Percentiles rank a stretch among this genome's conserved stretches.
These are phyloP conservation scores for Cytospora leucostoma DNA, from an alignment of 2,329 filamentous ascomycete species.

Conservation along the genomic window DNA sequence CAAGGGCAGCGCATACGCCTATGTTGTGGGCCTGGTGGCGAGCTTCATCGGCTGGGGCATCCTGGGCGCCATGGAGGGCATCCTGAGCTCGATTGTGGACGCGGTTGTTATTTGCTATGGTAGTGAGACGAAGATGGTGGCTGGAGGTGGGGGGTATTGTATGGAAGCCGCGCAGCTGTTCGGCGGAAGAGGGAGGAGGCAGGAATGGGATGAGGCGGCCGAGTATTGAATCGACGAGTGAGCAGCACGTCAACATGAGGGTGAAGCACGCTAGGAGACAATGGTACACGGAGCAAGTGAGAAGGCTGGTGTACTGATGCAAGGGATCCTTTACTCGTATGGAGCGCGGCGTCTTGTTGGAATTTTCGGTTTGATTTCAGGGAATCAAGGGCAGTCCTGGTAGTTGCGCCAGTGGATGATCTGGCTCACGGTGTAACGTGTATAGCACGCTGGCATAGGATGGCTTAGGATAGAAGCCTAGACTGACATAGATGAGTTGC, in stretches of 20 bases:
- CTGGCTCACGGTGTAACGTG: slow-evolving; percentile 8
- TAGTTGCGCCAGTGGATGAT: not conserved
- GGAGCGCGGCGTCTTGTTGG: slow-evolving; percentile 23
- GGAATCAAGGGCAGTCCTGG: not conserved
- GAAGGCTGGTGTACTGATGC: not conserved
- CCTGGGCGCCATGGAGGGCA: slow-evolving; percentile 85
- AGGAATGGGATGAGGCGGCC: slow-evolving; percentile 17
- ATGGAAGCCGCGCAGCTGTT: slow-evolving; percentile 89
- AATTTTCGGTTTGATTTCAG: not conserved
- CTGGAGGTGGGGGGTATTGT: slow-evolving; percentile 76
- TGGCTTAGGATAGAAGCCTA: slow-evolving; percentile 20
- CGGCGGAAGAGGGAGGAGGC: slow-evolving; percentile 54
- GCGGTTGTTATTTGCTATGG: slow-evolving; percentile 92
- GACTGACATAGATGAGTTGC: slow-evolving; percentile 22
- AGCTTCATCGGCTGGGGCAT: slow-evolving; percentile 95
- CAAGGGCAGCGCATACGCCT: slow-evolving; percentile 87
- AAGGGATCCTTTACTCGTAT: slow-evolving; percentile 19
- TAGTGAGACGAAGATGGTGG: slow-evolving; percentile 74
- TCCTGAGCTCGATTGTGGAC: slow-evolving; percentile 83
- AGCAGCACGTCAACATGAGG: not conserved
- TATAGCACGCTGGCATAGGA: slow-evolving; percentile 5
- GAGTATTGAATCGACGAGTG: slow-evolving; percentile 13
- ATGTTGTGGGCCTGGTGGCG: slow-evolving; percentile 88
- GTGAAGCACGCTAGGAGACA: not conserved
- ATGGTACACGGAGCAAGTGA: not conserved